A percentile compares a stretch with the other conserved stretches of the same genome.
These are phyloP conservation scores for Starmerella apicola DNA, from an alignment of 805 yeast species.

Conservation along the genomic window DNA sequence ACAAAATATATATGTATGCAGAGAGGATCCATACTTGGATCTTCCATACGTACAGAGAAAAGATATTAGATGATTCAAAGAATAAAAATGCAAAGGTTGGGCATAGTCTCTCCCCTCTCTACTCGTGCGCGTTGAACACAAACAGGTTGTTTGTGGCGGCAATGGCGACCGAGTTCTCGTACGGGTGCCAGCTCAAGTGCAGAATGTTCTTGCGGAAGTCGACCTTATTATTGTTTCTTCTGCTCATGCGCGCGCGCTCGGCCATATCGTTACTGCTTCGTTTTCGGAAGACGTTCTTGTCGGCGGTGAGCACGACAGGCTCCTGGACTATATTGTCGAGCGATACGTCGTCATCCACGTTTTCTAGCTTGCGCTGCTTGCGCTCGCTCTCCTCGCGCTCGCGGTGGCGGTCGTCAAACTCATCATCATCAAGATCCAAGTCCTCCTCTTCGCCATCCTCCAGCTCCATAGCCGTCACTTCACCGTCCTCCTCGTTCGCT, in stretches of 20 bases:
- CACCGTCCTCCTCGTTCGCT: not conserved
- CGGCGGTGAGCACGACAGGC: constrained; percentile 89
- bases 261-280: constrained; percentile 27
- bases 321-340: no score
- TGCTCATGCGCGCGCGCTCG: constrained; percentile 34
- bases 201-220: constrained; percentile 90
- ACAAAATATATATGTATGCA: no score
- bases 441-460: not conserved
- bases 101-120: no score
- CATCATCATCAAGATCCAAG: not conserved
- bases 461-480: not conserved
- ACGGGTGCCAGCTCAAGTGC: constrained; percentile 97
- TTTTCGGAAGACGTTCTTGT: constrained; percentile 87
- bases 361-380: not conserved
- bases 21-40: no score
- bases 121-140: constrained; percentile 28
- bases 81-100: no score
- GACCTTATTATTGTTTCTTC: constrained; percentile 58
- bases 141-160: constrained; percentile 86
- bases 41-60: no score
- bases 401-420: not conserved
- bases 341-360: not conserved
- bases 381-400: not conserved
- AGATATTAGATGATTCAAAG: no score
- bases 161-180: constrained; percentile 89